Evolutionary conservation across 2,329 filamentous ascomycete species (phyloP).

Genomic region (Cladosporium sp.): DNA sequence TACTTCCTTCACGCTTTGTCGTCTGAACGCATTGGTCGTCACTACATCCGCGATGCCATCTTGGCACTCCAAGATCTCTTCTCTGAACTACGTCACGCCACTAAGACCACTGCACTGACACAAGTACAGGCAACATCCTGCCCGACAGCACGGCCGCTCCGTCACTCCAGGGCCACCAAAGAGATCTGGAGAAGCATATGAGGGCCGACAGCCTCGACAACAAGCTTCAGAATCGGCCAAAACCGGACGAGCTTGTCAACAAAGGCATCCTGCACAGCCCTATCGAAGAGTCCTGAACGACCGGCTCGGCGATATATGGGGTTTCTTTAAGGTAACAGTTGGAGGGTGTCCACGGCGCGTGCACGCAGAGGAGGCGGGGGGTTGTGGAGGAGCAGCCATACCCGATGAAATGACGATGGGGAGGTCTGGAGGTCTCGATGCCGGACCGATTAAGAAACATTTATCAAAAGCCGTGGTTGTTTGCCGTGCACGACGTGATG

Average conservation of each 20-base stretch:
- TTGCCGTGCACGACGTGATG: slow-evolving; percentile 2
- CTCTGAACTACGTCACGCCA: not conserved
- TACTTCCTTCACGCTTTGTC: not conserved
- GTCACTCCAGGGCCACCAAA: slow-evolving; percentile 74
- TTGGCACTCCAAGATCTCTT: not conserved
- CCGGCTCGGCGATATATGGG: not conserved
- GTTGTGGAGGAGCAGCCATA: slow-evolving; percentile 11
- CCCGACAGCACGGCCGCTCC: slow-evolving; percentile 76
- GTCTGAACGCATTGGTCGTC: not conserved
- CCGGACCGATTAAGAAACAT: slow-evolving; percentile 13
- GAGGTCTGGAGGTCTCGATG: slow-evolving; percentile 6
- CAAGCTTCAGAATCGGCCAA: slow-evolving; percentile 75
- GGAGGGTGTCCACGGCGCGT: not conserved
- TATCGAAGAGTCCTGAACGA: slow-evolving; percentile 8
- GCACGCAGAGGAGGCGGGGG: slow-evolving; percentile 15
- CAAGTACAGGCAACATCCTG: slow-evolving; percentile 77
- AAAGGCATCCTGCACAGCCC: slow-evolving; percentile 68
- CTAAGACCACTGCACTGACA: not conserved
- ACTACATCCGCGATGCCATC: not conserved
- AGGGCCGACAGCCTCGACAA: slow-evolving; percentile 82
- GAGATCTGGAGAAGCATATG: slow-evolving; percentile 86
- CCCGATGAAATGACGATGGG: slow-evolving; percentile 19
- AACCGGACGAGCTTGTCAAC: slow-evolving; percentile 72
- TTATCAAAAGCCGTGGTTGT: slow-evolving; percentile 4
- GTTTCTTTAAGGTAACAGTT: slow-evolving; percentile 17